phyloP scores from a whole-genome alignment of 305 asterid species.

The Fraxinus baroniana region DNA sequence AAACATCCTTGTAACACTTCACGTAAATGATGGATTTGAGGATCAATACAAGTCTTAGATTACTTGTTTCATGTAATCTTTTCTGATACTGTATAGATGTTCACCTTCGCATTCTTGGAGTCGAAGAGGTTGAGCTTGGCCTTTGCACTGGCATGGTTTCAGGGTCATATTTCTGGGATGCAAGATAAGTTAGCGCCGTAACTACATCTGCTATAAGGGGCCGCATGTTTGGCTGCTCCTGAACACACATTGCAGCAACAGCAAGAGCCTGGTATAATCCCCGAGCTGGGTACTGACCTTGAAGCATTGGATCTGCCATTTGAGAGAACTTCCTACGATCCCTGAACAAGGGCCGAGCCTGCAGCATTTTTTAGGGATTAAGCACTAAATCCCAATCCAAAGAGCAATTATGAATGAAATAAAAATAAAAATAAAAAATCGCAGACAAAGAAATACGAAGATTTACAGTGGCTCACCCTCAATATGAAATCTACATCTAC shows the following conservation, averaged over 20 bases:
- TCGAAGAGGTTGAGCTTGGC: conserved; percentile 34
- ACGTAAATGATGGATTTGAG: not conserved
- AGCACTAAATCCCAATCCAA: not conserved
- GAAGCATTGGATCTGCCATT: conserved; percentile 76
- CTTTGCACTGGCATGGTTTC: conserved; percentile 42
- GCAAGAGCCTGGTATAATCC: conserved; percentile 79
- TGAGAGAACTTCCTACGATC: conserved; percentile 71
- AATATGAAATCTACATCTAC: not conserved
- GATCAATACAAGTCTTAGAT: not conserved
- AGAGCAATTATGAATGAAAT: not conserved
- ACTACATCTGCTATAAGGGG: conserved; percentile 76
- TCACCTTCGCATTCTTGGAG: conserved; percentile 40
- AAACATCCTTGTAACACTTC: not conserved
- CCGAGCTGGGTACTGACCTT: conserved; percentile 66
- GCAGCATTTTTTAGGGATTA: conserved; percentile 20
- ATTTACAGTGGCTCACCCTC: not conserved
- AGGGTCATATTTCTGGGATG: conserved; percentile 58
- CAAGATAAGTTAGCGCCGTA: conserved; percentile 63
- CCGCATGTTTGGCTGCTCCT: conserved; percentile 70
- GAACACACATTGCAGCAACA: conserved; percentile 81
- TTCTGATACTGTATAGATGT: not conserved
- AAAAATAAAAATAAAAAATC: not conserved
- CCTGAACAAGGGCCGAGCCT: conserved; percentile 79
- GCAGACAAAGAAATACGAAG: not conserved
- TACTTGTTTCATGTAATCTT: not conserved